Percentiles rank a stretch among this genome's conserved stretches.
These are phyloP conservation scores for Arxiozyma slooffiae DNA, from an alignment of 1,139 yeast genomes.

Conservation along the genomic window DNA sequence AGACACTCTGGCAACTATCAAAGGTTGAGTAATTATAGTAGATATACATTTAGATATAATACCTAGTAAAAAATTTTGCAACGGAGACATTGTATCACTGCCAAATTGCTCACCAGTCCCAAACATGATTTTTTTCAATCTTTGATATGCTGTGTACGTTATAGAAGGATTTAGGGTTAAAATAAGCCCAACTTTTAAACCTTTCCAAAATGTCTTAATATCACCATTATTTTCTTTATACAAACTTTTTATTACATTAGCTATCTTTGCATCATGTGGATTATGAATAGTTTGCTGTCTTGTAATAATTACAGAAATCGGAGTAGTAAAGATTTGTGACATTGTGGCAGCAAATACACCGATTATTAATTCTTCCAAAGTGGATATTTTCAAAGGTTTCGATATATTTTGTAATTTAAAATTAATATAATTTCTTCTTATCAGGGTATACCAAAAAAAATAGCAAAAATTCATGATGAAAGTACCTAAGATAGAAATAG, in stretches of 20 bases:
- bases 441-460: slow-evolving; percentile 78
- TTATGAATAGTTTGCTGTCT: slow-evolving; percentile 59
- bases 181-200: slow-evolving; percentile 70
- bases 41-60: slow-evolving; percentile 75
- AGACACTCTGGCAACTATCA: slow-evolving; percentile 76
- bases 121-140: slow-evolving; percentile 44
- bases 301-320: slow-evolving; percentile 73
- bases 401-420: slow-evolving; percentile 28
- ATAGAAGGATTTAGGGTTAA: slow-evolving; percentile 78
- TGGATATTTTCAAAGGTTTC: slow-evolving; percentile 29
- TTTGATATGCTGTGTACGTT: slow-evolving; percentile 75
- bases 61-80: slow-evolving; percentile 64
- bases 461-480: slow-evolving; percentile 78
- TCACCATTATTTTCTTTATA: slow-evolving; percentile 51
- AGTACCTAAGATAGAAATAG: slow-evolving; percentile 57
- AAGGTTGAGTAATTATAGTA: slow-evolving; percentile 71
- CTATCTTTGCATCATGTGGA: slow-evolving; percentile 32
- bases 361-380: slow-evolving; percentile 61
- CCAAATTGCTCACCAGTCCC: slow-evolving; percentile 5
- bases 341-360: slow-evolving; percentile 83
- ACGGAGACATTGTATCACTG: slow-evolving; percentile 38
- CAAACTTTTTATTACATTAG: slow-evolving; percentile 44
- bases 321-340: slow-evolving; percentile 75
- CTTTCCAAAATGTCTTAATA: slow-evolving; percentile 69
- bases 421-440: slow-evolving; percentile 49